phyloP scores from a whole-genome alignment of 495 filamentous ascomycete genomes.

The Podospora appendiculata region DNA sequence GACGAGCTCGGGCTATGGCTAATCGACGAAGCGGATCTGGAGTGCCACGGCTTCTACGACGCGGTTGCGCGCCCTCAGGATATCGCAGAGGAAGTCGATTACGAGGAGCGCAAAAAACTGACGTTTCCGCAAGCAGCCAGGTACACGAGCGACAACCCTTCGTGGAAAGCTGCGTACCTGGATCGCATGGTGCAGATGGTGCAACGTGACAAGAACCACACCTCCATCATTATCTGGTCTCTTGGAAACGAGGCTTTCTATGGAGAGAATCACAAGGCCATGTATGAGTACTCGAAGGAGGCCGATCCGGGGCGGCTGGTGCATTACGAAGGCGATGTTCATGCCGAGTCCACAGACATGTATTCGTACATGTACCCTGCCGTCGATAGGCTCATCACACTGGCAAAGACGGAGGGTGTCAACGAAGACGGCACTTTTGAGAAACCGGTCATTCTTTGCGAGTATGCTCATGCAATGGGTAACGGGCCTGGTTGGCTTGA shows the following conservation, averaged over 20 bases:
- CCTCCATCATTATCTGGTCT: slow-evolving; percentile 62
- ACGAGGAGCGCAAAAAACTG: slow-evolving; percentile 46
- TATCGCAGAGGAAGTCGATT: slow-evolving; percentile 38
- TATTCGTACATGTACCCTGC: slow-evolving; percentile 60
- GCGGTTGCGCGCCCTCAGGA: slow-evolving; percentile 38
- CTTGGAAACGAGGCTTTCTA: slow-evolving; percentile 65
- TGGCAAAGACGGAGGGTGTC: slow-evolving; percentile 29
- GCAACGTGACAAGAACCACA: slow-evolving; percentile 57
- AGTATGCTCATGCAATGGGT: slow-evolving; percentile 66
- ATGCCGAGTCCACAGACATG: slow-evolving; percentile 55
- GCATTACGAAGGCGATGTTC: slow-evolving; percentile 58
- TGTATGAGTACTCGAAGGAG: slow-evolving; percentile 53
- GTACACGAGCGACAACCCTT: slow-evolving; percentile 54
- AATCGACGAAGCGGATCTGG: slow-evolving; percentile 65
- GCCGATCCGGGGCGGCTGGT: slow-evolving; percentile 50
- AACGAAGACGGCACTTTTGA: slow-evolving; percentile 30
- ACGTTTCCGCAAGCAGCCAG: slow-evolving; percentile 43
- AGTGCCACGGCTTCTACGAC: slow-evolving; percentile 60
- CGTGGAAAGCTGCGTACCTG: slow-evolving; percentile 56
- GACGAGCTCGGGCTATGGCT: slow-evolving; percentile 64
- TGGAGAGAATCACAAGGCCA: slow-evolving; percentile 53
- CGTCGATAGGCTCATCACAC: slow-evolving; percentile 40
- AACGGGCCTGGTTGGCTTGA: slow-evolving; percentile 61
- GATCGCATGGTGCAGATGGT: slow-evolving; percentile 58
- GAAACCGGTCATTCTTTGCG: slow-evolving; percentile 57